Conservation (phyloP, 495 filamentous ascomycete genomes). For the Penicillium tannophilum region DNA sequence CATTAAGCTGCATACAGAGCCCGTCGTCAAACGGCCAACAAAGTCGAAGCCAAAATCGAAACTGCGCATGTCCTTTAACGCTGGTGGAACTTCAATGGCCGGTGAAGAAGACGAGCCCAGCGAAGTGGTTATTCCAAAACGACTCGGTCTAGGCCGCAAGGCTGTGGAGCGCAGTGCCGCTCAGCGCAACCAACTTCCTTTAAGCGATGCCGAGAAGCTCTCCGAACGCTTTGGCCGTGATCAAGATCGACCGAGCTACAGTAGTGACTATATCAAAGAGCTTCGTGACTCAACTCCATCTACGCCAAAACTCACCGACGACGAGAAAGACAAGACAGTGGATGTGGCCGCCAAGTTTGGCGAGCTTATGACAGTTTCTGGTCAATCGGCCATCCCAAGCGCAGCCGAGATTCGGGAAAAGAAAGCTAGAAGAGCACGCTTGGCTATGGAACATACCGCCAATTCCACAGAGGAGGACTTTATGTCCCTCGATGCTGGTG, state of each 20-base stretch:
- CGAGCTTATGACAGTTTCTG: constrained; percentile 41
- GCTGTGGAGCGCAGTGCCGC: constrained; percentile 72
- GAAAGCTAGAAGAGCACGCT: constrained; percentile 79
- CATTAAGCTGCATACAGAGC: constrained; percentile 26
- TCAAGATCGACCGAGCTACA: constrained; percentile 81
- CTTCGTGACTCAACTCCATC: constrained; percentile 80
- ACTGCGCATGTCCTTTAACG: constrained; percentile 73
- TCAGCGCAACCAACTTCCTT: constrained; percentile 49
- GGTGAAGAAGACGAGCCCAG: constrained; percentile 57
- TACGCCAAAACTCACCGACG: constrained; percentile 61
- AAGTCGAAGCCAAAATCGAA: constrained; percentile 69
- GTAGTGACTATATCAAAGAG: constrained; percentile 81
- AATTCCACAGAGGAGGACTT: constrained; percentile 76
- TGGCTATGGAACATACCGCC: constrained; percentile 71
- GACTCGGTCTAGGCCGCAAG: constrained; percentile 66
- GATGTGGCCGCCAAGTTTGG: constrained; percentile 71
- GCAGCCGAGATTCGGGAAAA: constrained; percentile 90
- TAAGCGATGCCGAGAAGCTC: constrained; percentile 44
- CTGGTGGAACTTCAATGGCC: constrained; percentile 56
- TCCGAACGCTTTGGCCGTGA: constrained; percentile 60
- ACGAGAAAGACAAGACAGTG: constrained; percentile 61
- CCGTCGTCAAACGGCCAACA: constrained; percentile 47
- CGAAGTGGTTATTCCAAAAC: constrained; percentile 68
- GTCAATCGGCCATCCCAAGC: constrained; percentile 64
- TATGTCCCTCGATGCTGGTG: constrained; percentile 65